phyloP scores from a whole-genome alignment of 441 rosid genomes.

The Pelargonium australe region DNA sequence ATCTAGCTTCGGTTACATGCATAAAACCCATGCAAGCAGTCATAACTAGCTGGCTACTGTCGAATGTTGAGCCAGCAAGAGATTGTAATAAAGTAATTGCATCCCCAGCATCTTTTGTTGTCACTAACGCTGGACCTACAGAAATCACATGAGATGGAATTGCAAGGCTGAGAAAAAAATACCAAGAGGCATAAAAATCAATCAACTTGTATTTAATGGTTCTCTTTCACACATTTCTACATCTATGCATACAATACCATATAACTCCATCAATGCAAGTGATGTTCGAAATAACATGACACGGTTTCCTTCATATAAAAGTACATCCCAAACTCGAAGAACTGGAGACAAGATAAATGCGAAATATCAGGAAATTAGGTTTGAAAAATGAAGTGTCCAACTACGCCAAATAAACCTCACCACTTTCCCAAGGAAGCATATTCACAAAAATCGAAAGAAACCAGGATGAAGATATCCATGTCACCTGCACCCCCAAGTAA shows the following conservation, averaged over 20 bases:
- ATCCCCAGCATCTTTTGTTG: constrained; percentile 68
- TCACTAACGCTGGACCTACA: constrained; percentile 60
- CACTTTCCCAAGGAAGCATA: constrained; percentile 80
- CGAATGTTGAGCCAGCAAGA: constrained; percentile 66
- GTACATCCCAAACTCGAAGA: constrained; percentile 79
- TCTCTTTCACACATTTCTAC: background rate
- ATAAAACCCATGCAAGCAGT: constrained; percentile 66
- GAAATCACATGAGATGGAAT: constrained; percentile 16
- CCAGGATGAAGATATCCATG: constrained; percentile 77
- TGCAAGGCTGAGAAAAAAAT: background rate
- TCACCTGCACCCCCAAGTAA: constrained; percentile 83
- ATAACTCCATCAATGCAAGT: constrained; percentile 69
- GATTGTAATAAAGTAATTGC: constrained; percentile 58
- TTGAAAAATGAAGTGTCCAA: constrained; percentile 1
- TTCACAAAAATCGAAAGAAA: constrained; percentile 68
- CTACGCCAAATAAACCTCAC: constrained; percentile 34
- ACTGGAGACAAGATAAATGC: constrained; percentile 31
- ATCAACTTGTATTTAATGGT: background rate
- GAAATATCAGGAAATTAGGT: constrained; percentile 5
- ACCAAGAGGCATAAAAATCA: background rate
- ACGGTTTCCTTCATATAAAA: constrained; percentile 71
- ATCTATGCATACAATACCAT: constrained; percentile 39
- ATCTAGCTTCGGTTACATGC: constrained; percentile 49
- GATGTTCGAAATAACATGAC: constrained; percentile 71
- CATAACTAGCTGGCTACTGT: constrained; percentile 67